These are phyloP conservation scores for Yamagishiella unicocca DNA, from an alignment of 139 green algal species.

Conservation along the genomic window DNA sequence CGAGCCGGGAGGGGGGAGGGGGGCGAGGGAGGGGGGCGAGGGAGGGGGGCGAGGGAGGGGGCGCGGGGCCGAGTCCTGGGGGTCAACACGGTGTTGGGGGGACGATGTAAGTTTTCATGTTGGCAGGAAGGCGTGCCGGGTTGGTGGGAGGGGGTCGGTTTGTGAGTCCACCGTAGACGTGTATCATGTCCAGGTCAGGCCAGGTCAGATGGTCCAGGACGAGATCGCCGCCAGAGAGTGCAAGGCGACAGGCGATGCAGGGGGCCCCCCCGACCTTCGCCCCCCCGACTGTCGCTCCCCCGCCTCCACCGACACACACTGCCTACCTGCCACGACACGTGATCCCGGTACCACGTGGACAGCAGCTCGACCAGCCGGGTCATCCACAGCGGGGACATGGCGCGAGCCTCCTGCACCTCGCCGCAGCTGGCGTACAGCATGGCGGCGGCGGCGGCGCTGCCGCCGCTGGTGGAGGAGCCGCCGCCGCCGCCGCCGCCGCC, in stretches of 20 bases:
- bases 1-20: neutral
- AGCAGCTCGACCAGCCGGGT: conserved; percentile 63
- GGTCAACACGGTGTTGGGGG: too few species aligned
- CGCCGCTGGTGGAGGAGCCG: neutral
- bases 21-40: neutral
- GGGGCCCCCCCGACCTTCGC: too few species aligned
- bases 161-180: too few species aligned
- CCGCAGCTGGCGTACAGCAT: neutral
- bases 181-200: too few species aligned
- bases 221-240: neutral
- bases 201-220: neutral
- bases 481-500: neutral
- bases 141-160: too few species aligned
- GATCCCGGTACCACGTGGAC: conserved; percentile 67
- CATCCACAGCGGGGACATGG: conserved; percentile 61
- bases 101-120: too few species aligned
- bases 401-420: conserved; percentile 41
- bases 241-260: too few species aligned
- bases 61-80: neutral
- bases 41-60: neutral
- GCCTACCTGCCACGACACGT: conserved; percentile 69
- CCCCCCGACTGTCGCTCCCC: too few species aligned
- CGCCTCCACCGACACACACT: neutral
- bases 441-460: too few species aligned
- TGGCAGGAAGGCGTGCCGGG: too few species aligned